Base-by-base conservation (phyloP, 768 basidiomycete genomes). In the Kwoniella europaea region DNA sequence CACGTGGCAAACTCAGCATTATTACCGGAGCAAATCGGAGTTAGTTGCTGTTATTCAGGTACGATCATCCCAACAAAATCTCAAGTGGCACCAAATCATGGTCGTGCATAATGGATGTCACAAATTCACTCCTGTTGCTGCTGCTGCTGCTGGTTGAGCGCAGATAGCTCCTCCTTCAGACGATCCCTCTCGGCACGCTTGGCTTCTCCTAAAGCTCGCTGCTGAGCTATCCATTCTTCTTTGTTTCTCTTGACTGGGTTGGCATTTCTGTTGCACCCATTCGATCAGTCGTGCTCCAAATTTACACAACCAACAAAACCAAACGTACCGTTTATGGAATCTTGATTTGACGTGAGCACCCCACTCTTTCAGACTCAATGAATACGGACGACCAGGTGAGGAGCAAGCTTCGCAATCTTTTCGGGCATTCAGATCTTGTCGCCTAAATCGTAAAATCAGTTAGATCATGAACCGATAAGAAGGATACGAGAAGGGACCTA, bases 391-490 rank as follows among this genome's bases (percentile, higher is more conserved):
- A 1, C 63, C 72, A 24, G 74, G 64, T 18, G 16, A 44, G 9
- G 76, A 77, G 54, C 82, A 83, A 10, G 72, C 20, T 7, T 63
- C 60, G 61, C 82, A 83, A 3, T 74, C 64, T 41, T 55, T 63
- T 56, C 80, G 43, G 4, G 75, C 68, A 56, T 83, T 78, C 15
- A 81, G 42, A 1, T 65, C 16, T 67, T 83, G 82, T 7, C 81
- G 76, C 15, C 79, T 80, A 50, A 10, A 18, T 16, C 18, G 57
- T 20, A 27, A 22, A 4, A n/a, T 13, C 29, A 52, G 43, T 12
- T 2, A 58, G 67, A 53, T 20, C 42, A 5, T 18, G 55, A 12
- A 22, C 4, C 29, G 52, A 4, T 35, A 35, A 7, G 35, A 35
- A 9, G 35, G 35, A 7, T 35, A 35, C 35, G 35, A 35, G 35